phyloP scores from a whole-genome alignment of 768 basidiomycete species.

The Kockovaella imperatae region DNA sequence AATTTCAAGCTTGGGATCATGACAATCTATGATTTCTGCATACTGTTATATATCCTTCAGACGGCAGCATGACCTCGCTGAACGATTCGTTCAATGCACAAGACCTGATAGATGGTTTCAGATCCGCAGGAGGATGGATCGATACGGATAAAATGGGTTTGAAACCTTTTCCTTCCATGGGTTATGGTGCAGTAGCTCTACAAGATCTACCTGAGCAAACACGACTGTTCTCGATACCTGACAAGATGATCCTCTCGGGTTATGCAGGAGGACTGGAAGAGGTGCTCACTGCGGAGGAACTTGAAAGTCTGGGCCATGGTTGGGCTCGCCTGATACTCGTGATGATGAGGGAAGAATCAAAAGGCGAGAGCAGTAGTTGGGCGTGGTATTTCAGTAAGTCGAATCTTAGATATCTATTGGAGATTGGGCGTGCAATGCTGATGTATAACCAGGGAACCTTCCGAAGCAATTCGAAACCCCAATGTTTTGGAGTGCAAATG shows the following conservation, averaged over 20 bases:
- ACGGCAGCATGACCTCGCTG: too few relatives aligned
- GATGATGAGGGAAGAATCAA: slow-evolving; percentile 89
- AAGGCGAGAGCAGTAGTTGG: slow-evolving; percentile 61
- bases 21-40: too few relatives aligned
- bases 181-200: slow-evolving; percentile 68
- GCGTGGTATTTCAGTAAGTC: slow-evolving; percentile 60
- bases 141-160: slow-evolving; percentile 32
- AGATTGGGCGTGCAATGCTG: too few relatives aligned
- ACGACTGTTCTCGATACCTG: slow-evolving; percentile 73
- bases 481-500: slow-evolving; percentile 82
- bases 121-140: slow-evolving; percentile 31
- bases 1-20: too few relatives aligned
- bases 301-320: slow-evolving; percentile 62
- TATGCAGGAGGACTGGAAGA: slow-evolving; percentile 62
- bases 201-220: slow-evolving; percentile 64
- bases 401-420: too few relatives aligned
- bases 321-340: slow-evolving; percentile 86
- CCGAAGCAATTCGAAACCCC: slow-evolving; percentile 74
- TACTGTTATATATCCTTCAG: too few relatives aligned
- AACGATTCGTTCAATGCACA: too few relatives aligned
- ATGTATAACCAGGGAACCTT: slow-evolving; percentile 52
- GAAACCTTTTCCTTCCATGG: slow-evolving; percentile 44
- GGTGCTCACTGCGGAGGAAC: slow-evolving; percentile 56
- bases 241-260: slow-evolving; percentile 65
- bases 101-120: slow-evolving; percentile 13